Evolutionary conservation across 1,284 basidiomycete genomes (phyloP), one percentile per base, ranked within the genome.

Genomic region (Takashimella koratensis): DNA sequence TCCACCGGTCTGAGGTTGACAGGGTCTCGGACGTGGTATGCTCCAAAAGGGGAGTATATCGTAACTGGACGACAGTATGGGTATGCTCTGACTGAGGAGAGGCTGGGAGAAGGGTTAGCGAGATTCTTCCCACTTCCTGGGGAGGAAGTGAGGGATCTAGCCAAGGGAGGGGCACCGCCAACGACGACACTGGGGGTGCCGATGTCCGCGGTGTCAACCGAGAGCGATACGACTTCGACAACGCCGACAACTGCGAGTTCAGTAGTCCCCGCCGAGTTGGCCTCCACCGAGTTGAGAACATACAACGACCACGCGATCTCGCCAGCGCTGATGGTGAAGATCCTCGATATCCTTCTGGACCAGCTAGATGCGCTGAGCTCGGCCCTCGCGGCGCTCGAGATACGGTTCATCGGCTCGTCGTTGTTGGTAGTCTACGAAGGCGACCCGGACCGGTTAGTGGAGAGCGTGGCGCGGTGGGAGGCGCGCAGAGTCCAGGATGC

Each of bases 21-120:
- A 1, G 94, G 90, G 1, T 96, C 90, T 74, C 88, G 91, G 89
- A 86, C 93, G 0, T 88, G 88, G 75, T 82, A 90, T 62, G 81
- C 85, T 46, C 66, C 75, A 5, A 78, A 82, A 0, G 74, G 77
- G 16, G 68, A 77, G 25, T 81, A 84, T 21, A 78, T 87, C 46
- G 76, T 80, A 48, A 87, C 85, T 0, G 82, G 86, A 1, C 95
- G 90, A 70, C 71, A 80, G 0, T 97, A 90, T 67, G 93, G 94
- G 44, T 90, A 87, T 67, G 80, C 84, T 5, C 81, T 96, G 69
- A 83, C 81, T 53, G 66, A 80, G 2, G 71, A 82, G 5, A 82
- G 90, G 36, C 82, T 97, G 2, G 82, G 83, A 0, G 79, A 86
- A 21, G 93, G 88, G 11, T 80, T 94, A 47, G 79, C 81, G 1